Evolutionary conservation across 75 land plant genomes (phyloP), one percentile per base, ranked within the genome.

Genomic region (Sequoia sempervirens): DNA sequence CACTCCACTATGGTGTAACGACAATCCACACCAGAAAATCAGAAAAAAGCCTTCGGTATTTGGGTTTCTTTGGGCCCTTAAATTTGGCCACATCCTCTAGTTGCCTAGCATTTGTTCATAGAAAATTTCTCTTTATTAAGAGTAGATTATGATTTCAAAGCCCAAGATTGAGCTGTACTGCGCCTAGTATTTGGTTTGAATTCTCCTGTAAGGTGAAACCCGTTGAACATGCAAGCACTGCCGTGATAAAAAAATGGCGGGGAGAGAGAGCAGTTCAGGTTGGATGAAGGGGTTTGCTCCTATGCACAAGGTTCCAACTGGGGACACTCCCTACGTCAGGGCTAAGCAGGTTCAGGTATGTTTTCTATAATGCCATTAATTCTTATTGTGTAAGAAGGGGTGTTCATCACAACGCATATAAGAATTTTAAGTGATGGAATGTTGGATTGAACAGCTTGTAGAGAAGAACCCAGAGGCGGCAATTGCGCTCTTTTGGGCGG

Each of bases 401-500:
- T 28, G 23, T 70, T 70, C 4, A 30, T 10, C 34, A 70, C 34
- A 4, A 2, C 36, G 11, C 13, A 30, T 30, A 11, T 32, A 8
- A 30, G 74, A 70, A 20, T 12, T 30, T 32, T 70, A 12, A 70
- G 1, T 30, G 36, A 30, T 12, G 11, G 3, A 30, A 70, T 75
- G n/a, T 41, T 70, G 8, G 4, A 11, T 28, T 72, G 37, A 38
- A 5, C 90, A 93, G 93, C 82, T 96, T 54, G 92, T 96, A 75
- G 91, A 94, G 76, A 96, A 94, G 87, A 93, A 96, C 66, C 94
- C 90, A 12, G 95, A 93, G 37, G 87, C 87, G 13, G 94, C 98
- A 1, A 92, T 96, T 26, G 90, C 87, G 18, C 87, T 90, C 83
- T 96, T 96, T 74, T 96, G 97, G 98, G 91, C 90, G n/a, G 97